phyloP scores from a whole-genome alignment of 306 rosid genomes.

The Citrullus amarus region DNA sequence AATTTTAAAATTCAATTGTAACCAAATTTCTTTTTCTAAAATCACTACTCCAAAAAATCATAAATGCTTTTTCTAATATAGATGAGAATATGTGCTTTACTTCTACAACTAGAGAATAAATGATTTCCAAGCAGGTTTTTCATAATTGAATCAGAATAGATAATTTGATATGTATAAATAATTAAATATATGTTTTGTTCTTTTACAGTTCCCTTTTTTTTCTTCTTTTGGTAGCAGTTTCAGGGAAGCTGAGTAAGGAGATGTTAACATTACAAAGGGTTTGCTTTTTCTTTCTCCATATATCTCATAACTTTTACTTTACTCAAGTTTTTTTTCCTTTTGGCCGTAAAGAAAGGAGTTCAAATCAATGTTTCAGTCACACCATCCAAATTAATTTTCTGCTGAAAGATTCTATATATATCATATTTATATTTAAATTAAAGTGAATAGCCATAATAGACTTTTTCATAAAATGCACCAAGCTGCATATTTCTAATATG shows the following conservation, averaged over 20 bases:
- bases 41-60: too few relatives aligned
- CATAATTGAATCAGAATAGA: neutral
- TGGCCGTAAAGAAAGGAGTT: neutral
- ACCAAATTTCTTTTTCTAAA: too few relatives aligned
- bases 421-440: neutral
- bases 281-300: neutral
- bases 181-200: neutral
- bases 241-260: neutral
- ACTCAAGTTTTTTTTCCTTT: neutral
- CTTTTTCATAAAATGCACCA: neutral
- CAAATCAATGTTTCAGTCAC: neutral
- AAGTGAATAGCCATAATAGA: neutral
- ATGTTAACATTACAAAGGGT: neutral
- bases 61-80: neutral
- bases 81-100: slow-evolving; percentile 3
- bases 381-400: neutral
- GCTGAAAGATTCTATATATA: neutral
- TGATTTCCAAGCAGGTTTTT: neutral
- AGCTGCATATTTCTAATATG: neutral
- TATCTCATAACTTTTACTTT: neutral
- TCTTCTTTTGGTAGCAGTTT: neutral
- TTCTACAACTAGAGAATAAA: neutral
- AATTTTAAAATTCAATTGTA: too few relatives aligned
- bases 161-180: neutral
- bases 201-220: neutral